Base-by-base conservation (phyloP, 768 basidiomycete species). In the Rickenella mellea region DNA sequence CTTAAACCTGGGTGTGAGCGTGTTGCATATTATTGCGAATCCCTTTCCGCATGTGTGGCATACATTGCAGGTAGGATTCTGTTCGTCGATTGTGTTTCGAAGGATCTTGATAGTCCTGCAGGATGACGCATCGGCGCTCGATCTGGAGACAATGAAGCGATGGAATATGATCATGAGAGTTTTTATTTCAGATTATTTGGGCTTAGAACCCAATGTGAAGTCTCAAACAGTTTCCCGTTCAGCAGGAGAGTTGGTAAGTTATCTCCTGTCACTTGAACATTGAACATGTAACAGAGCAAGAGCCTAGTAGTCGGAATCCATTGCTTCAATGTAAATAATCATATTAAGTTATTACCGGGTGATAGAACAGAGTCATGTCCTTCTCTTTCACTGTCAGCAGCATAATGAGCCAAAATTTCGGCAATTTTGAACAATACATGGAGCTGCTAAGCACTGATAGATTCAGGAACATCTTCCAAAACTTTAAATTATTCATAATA, bases 11-110 rank as follows among this genome's bases (percentile, higher is more conserved):
- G 96, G 96, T 2, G 91, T 98, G 12, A 86, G 78, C 47, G 65
- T 98, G 40, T 63, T 99, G 50, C 96, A 99, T 60, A 58, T 98
- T 35, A 98, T 98, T 42, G 63, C 93, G 2, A 75, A 76, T 36
- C 91, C 87, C 2, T 99, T 98, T 60, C 96, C 96, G 3, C 45
- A 30, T 1, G 90, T 94, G 12, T 97, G 92, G 93, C 92, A 97
- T 59, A 80, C 74, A 6, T 55, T 88, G 27, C 57, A 55, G 43
- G 94, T 90, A 55, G 53, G 75, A 7, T 64, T 10, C 28, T 28
- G n/a, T n/a, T n/a, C n/a, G n/a, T n/a, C n/a, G n/a, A n/a, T 22
- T 32, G 40, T 36, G 17, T 27, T 28, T 17, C 5, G 20, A 5
- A 6, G 29, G 5, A 43, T 21, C 8, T 25, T 27, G 11, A 12